Evolutionary conservation across 352 stramenopile genomes (phyloP).

Genomic region (Blastocystis sp.): DNA sequence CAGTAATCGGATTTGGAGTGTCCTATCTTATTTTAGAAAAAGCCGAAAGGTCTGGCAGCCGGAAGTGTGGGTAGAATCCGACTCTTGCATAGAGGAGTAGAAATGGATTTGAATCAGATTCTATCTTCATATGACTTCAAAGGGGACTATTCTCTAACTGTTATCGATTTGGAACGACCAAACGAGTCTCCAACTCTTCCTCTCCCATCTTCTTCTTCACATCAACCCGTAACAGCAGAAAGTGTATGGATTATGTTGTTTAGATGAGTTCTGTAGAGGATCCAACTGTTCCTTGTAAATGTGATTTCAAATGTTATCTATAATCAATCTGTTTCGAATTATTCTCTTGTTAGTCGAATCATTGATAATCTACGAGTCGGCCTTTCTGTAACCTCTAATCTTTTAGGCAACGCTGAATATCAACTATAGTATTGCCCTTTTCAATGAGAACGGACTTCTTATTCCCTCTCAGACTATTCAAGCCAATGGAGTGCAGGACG

Average conservation of each 20-base stretch:
- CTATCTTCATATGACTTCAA: constrained; percentile 5
- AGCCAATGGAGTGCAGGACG: neutral
- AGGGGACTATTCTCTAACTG: neutral
- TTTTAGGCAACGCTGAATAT: neutral
- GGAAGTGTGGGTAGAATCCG: neutral
- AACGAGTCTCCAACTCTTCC: neutral
- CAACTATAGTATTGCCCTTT: neutral
- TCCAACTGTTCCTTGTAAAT: constrained; percentile 12
- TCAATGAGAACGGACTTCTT: constrained; percentile 47
- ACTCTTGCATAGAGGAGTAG: constrained; percentile 10
- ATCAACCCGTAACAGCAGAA: neutral
- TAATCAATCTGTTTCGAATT: neutral
- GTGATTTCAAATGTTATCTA: constrained; percentile 20
- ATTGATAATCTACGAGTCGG: constrained; percentile 34
- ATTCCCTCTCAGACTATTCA: neutral
- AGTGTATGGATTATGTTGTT: neutral
- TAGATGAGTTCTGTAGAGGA: neutral
- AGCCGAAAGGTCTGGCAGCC: constrained; percentile 1
- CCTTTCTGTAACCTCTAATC: neutral
- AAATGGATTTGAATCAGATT: constrained; percentile 31
- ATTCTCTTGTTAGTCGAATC: constrained; percentile 8
- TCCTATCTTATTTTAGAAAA: neutral
- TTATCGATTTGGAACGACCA: neutral
- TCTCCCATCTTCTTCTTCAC: neutral
- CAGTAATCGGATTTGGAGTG: constrained; percentile 1